Evolutionary conservation across 2,329 filamentous ascomycete species (phyloP).

Genomic region (Cytospora piceicola): DNA sequence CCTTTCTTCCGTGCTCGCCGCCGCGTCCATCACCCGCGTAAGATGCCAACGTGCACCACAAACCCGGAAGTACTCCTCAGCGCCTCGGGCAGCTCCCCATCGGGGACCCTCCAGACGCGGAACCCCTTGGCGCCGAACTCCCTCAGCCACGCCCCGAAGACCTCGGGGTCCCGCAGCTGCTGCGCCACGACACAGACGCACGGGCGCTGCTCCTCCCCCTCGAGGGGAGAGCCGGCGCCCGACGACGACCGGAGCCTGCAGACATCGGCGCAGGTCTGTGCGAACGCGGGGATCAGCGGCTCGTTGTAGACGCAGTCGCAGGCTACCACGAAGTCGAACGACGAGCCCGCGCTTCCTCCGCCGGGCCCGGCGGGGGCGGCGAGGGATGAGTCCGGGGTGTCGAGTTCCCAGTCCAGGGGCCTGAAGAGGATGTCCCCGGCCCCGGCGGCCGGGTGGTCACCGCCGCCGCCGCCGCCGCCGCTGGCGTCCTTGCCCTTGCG

Average conservation of each 20-base stretch:
- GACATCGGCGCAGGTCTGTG: constrained; percentile 77
- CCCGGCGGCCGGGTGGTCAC: constrained; percentile 14
- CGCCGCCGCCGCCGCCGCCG: background rate
- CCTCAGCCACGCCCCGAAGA: constrained; percentile 81
- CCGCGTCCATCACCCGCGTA: constrained; percentile 39
- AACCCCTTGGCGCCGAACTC: constrained; percentile 67
- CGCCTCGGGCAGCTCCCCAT: constrained; percentile 60
- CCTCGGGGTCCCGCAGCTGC: constrained; percentile 81
- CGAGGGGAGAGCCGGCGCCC: constrained; percentile 24
- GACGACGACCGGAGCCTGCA: constrained; percentile 59
- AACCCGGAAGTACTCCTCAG: constrained; percentile 73
- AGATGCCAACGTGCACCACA: constrained; percentile 76
- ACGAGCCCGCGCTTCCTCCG: constrained; percentile 37
- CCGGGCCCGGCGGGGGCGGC: constrained; percentile 40
- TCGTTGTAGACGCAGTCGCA: constrained; percentile 98
- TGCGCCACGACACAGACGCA: constrained; percentile 84
- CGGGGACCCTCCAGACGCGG: constrained; percentile 74
- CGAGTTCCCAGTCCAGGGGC: constrained; percentile 82
- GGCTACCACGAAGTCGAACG: constrained; percentile 75
- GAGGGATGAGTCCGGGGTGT: constrained; percentile 53
- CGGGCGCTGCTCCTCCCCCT: constrained; percentile 41
- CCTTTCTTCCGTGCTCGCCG: background rate
- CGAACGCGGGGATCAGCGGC: constrained; percentile 77
- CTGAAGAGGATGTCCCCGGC: constrained; percentile 56
- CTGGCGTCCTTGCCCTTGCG: constrained; percentile 30